Conservation (phyloP, 2,329 filamentous ascomycete species). For the Tolypocladium album region DNA sequence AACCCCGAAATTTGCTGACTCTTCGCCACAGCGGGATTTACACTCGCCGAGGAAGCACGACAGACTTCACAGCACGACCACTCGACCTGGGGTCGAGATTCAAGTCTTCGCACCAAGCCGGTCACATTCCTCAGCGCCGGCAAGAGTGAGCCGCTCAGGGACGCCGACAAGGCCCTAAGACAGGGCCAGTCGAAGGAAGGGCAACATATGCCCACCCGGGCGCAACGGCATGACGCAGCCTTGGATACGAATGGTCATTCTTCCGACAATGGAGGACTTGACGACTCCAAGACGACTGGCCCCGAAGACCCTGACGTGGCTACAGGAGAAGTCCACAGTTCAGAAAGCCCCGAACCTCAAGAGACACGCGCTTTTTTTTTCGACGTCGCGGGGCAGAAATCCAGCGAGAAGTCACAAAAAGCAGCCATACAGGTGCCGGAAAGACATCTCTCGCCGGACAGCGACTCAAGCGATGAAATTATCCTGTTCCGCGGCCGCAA, state of each 20-base stretch:
- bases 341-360: not conserved
- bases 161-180: conserved; percentile 17
- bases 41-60: conserved; percentile 35
- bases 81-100: conserved; percentile 24
- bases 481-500: conserved; percentile 54
- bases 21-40: conserved; percentile 13
- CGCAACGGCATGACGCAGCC: not conserved
- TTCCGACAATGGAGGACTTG: not conserved
- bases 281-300: not conserved
- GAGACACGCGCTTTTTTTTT: conserved; percentile 20
- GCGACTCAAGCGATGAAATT: conserved; percentile 52
- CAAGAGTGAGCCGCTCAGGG: conserved; percentile 35
- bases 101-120: conserved; percentile 35
- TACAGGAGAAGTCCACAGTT: conserved; percentile 3
- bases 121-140: conserved; percentile 45
- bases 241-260: not conserved
- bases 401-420: not conserved
- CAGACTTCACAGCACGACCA: conserved; percentile 36
- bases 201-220: not conserved
- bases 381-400: conserved; percentile 21
- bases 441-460: conserved; percentile 10
- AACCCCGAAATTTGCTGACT: not conserved
- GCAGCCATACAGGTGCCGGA: conserved; percentile 7
- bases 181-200: not conserved
- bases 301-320: conserved; percentile 11